phyloP scores from a whole-genome alignment of 805 yeast species.

The Myxozyma neotropica region DNA sequence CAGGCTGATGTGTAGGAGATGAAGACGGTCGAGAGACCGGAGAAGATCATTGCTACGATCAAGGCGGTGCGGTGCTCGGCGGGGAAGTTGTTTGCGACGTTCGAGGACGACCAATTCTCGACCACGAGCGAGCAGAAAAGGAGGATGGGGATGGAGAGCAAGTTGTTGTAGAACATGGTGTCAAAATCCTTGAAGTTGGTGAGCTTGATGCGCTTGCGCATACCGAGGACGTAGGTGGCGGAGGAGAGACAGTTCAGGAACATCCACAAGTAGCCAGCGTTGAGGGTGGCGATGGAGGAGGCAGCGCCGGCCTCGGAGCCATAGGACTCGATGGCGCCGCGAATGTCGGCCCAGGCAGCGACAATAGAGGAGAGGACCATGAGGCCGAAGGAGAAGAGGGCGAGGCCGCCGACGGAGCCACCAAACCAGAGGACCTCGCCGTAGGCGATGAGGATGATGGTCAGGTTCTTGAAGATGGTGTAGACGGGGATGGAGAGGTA shows the following conservation, averaged over 20 bases:
- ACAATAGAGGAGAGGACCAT: constrained; percentile 96
- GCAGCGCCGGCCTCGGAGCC: constrained; percentile 43
- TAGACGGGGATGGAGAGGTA: constrained; percentile 91
- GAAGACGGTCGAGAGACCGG: constrained; percentile 94
- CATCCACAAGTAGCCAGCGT: constrained; percentile 96
- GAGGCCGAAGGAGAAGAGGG: constrained; percentile 80
- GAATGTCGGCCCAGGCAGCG: constrained; percentile 85
- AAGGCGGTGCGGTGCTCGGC: constrained; percentile 66
- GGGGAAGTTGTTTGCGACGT: constrained; percentile 78
- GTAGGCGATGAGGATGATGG: constrained; percentile 94
- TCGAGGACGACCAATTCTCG: constrained; percentile 92
- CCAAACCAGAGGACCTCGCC: constrained; percentile 99
- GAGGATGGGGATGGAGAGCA: constrained; percentile 88
- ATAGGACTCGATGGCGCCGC: constrained; percentile 47
- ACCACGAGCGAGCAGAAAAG: constrained; percentile 70
- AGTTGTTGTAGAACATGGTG: constrained; percentile 95
- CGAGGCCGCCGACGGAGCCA: constrained; percentile 86
- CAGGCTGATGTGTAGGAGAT: constrained; percentile 98
- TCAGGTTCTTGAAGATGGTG: constrained; percentile 96
- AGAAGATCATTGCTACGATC: constrained; percentile 79
- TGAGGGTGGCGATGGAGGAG: constrained; percentile 43
- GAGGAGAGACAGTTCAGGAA: constrained; percentile 89
- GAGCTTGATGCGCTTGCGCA: constrained; percentile 97
- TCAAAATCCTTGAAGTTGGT: constrained; percentile 74
- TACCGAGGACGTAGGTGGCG: constrained; percentile 87